Base-by-base conservation (phyloP, 495 filamentous ascomycete genomes). In the Venustampulla echinocandica region DNA sequence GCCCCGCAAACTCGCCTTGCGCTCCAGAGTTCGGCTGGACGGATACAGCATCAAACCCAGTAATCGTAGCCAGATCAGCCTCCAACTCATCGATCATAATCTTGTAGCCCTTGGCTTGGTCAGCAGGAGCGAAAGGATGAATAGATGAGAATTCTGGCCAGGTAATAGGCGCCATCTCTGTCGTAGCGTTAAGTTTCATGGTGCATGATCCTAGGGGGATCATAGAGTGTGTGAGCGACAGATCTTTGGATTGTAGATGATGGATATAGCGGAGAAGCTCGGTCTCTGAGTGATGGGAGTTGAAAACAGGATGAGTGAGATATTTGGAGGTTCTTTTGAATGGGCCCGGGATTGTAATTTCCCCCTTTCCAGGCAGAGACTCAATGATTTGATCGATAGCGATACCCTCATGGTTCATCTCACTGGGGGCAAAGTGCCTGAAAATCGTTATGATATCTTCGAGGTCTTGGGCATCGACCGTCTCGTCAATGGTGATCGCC, bases 191-290 rank as follows among this genome's bases (percentile, higher is more conserved):
- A 34, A 98, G 81, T 74, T 98, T 98, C 92, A 98, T 98, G 18
- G 92, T 98, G 72, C 92, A 98, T 14, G 93, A 97, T 21, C 92
- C 92, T n/a, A 98, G 78, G 5, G 92, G 90, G 52, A 98, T 98
- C 92, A 98, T 98, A 10, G 93, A 97, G 69, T 97, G 93, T 5
- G 85, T 85, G 30, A 97, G 72, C 14, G 93, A 97, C 4, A 98
- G 70, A 62, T 98, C 92, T 64, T 95, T 95, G 33, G 89, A 95
- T 64, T 95, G 85, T 7, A 98, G 75, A 63, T 95, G 87, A 53
- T 87, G 78, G 45, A 97, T 95, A 68, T 98, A 98, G 30, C 92
- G 83, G 30, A 97, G 75, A 61, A 98, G 76, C 63, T 96, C 87
- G 2, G 92, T 96, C 65, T 98, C 92, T 0, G 93, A 97, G 67